These are phyloP conservation scores for Curvularia spicifera DNA, from an alignment of 2,329 filamentous ascomycete species.

Conservation along the genomic window DNA sequence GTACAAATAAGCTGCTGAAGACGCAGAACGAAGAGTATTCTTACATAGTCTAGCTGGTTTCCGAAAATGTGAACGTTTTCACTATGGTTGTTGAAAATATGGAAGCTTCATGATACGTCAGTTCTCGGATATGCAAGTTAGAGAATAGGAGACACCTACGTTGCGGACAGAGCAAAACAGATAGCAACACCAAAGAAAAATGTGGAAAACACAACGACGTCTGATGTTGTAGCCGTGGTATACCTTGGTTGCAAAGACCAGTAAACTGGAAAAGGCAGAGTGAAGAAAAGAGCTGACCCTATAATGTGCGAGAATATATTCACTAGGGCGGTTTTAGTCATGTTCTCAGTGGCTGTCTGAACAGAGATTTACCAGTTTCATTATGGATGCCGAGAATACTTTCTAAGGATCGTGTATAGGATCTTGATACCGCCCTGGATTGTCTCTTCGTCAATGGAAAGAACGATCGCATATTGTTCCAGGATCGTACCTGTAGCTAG, in stretches of 20 bases:
- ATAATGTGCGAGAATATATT: constrained; percentile 7
- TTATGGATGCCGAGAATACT: constrained; percentile 5
- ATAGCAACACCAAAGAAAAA: constrained; percentile 9
- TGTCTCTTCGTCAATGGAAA: not conserved
- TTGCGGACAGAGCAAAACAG: constrained; percentile 2
- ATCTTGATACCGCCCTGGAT: not conserved
- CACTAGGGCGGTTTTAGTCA: not conserved
- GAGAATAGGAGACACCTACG: not conserved
- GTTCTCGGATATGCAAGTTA: no score
- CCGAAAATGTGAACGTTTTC: constrained; percentile 2
- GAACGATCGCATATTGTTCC: no score
- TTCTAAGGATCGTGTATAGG: not conserved
- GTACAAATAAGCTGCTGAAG: not conserved
- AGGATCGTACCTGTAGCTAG: not conserved
- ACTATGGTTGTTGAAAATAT: constrained; percentile 4
- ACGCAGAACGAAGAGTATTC: no score
- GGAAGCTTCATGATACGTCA: not conserved
- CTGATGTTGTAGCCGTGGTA: not conserved
- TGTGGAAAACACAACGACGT: not conserved
- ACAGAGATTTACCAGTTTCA: not conserved
- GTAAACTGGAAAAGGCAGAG: not conserved
- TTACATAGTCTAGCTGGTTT: constrained; percentile 6
- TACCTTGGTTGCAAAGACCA: not conserved
- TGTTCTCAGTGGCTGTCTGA: not conserved
- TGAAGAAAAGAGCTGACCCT: not conserved